Base-by-base conservation (phyloP, 139 green algal genomes). In the Chlamydomonas urium region DNA sequence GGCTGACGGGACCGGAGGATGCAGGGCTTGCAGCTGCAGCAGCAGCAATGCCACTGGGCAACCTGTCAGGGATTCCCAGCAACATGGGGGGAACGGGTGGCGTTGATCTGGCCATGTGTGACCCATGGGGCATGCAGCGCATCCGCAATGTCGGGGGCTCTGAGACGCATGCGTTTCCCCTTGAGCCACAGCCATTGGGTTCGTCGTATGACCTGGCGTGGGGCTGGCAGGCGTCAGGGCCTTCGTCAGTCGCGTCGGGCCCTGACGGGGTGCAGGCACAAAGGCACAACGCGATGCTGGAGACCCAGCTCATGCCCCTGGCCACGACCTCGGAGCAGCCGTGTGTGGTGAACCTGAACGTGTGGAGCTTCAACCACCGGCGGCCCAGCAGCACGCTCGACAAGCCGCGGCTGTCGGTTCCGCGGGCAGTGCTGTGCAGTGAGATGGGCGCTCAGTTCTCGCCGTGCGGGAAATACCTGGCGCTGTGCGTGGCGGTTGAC, bases 391-490 rank as follows among this genome's bases (percentile, higher is more conserved):
- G n/a, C 29, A 21, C 29, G 14, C 38, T 67, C 21, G 60, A 67
- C 33, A 67, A 59, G 38, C 37, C 38, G 65, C 65, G 42, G 4
- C 31, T 72, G 17, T 35, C 8, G 8, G 42, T 71, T 38, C 31
- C 60, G 45, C 37, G 95, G 37, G 84, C 88, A 0, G 91, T 96
- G 69, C 84, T 96, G 31, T 96, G 90, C 83, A 89, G 75, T 53
- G 92, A 97, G 82, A 97, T 97, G 92, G 92, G 92, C 26, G 84
- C 93, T 19, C 85, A 96, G 72, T 95, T 97, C 75, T 90, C 79
- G 19, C 85, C 88, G 14, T 94, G 87, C 65, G 92, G 92, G 32
- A 75, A 26, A 38, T 91, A 78, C 62, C 73, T 97, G 60, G 91
- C 88, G 17, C 81, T 82, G 34, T 96, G 91, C 57, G 76, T 89